Percentiles rank a stretch among this genome's conserved stretches.
phyloP scores from a whole-genome alignment of 1,284 basidiomycete genomes.

The Trametes sp. region DNA sequence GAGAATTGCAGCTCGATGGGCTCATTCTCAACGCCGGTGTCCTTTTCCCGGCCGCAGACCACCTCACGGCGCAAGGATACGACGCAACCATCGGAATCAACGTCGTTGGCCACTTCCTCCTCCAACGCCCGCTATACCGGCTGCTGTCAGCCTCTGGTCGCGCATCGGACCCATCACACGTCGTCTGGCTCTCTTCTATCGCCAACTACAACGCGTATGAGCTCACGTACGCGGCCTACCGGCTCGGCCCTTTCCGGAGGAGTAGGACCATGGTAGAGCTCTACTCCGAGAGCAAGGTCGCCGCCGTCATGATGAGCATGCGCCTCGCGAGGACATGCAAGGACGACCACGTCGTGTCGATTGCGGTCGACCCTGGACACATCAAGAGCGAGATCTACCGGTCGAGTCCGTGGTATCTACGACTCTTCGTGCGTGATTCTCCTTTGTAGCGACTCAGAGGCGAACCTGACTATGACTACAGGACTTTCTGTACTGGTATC shows the following conservation, averaged over 20 bases:
- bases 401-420: conserved; percentile 8
- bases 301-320: conserved; percentile 13
- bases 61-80: conserved; percentile 60
- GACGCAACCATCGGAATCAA: conserved; percentile 72
- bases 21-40: conserved; percentile 56
- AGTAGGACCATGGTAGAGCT: conserved; percentile 2
- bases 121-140: conserved; percentile 20
- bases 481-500: conserved; percentile 12
- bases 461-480: not conserved
- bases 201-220: conserved; percentile 9
- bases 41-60: conserved; percentile 54
- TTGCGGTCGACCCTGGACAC: conserved; percentile 27
- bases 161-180: conserved; percentile 10
- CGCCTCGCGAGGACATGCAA: conserved; percentile 13
- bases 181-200: conserved; percentile 24
- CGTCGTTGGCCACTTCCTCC: conserved; percentile 48
- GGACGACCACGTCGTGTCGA: conserved; percentile 18
- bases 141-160: not conserved
- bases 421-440: conserved; percentile 4
- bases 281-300: conserved; percentile 28
- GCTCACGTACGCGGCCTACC: conserved; percentile 20
- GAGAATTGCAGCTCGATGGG: conserved; percentile 46
- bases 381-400: conserved; percentile 26
- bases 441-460: too few relatives aligned
- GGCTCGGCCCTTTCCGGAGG: conserved; percentile 8